Evolutionary conservation across 768 basidiomycete species (phyloP), one percentile per base, ranked within the genome.

Genomic region (Cubamyces sp.): DNA sequence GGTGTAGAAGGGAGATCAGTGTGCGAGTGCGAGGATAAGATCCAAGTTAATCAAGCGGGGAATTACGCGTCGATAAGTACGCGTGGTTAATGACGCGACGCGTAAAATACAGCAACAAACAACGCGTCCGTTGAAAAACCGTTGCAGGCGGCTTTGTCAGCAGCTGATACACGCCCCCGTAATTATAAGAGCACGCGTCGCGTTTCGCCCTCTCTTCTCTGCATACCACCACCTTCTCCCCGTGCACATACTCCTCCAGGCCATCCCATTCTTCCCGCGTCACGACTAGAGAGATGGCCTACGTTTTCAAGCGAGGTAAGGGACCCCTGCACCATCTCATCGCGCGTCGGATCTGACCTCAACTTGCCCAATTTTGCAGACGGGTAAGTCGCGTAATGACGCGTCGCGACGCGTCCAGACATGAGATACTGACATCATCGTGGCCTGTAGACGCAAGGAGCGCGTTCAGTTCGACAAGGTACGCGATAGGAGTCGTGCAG

Each of bases 401-500:
- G 73, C 73, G 73, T 71, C 59, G 54, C 57, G 51, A 53, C 61
- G 46, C 42, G 34, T 60, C 52, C 39, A 14, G 46, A 6, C 26
- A 42, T 34, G 37, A 48, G 53, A 26, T 52, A 37, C 52, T 70
- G 64, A 70, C 68, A 3, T 39, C 65, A 65, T 15, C 50, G n/a
- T 37, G 21, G 18, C 47, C 43, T 68, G 11, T 65, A 88, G 88
- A 61, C 92, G 94, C 65, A 94, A 94, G 76, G 94, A 96, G 76
- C 89, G 87, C 72, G 91, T 96, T 54, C 89, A 92, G 69, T 96
- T 96, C 70, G 94, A 96, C 71, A 96, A 96, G 83, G 94, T 89
- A 67, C 64, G 81, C 64, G 61, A 56, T 41, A 30, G 55, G 50
- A 48, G 57, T 61, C 45, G 57, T 67, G 61, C 60, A 50, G 3